Conservation (phyloP, 1,284 basidiomycete species). For the Ganoderma resinaceum region DNA sequence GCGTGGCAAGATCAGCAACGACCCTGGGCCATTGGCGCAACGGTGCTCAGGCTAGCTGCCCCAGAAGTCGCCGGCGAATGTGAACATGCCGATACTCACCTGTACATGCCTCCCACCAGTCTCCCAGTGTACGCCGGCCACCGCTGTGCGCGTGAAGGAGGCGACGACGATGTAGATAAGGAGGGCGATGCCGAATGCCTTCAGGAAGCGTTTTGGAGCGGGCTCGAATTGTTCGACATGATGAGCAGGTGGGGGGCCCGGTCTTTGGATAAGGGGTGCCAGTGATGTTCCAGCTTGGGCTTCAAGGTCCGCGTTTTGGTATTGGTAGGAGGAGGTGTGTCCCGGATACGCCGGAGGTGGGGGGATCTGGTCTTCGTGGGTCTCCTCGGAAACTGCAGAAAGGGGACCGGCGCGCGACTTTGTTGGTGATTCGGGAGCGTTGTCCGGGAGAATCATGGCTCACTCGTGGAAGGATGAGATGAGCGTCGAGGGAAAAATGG, state of each 20-base stretch:
- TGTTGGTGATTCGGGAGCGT: constrained; percentile 33
- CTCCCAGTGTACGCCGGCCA: constrained; percentile 19
- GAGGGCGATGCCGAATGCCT: constrained; percentile 37
- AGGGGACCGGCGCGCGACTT: constrained; percentile 28
- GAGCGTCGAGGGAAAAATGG: not conserved
- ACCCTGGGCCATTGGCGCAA: not conserved
- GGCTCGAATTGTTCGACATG: constrained; percentile 24
- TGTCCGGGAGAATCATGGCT: constrained; percentile 41
- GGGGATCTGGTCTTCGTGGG: constrained; percentile 10
- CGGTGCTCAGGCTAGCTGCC: too few species aligned
- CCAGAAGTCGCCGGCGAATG: not conserved
- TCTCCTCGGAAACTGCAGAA: constrained; percentile 14
- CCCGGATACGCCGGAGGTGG: constrained; percentile 36
- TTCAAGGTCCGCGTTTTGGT: constrained; percentile 15
- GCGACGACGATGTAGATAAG: constrained; percentile 36
- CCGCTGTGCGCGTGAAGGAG: constrained; percentile 30
- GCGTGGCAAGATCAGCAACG: not conserved
- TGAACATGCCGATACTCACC: constrained; percentile 5
- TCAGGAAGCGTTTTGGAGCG: constrained; percentile 36
- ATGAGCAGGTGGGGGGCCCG: not conserved
- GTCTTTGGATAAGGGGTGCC: constrained; percentile 12
- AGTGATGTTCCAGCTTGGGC: constrained; percentile 14
- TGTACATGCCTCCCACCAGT: constrained; percentile 5
- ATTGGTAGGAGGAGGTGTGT: not conserved
- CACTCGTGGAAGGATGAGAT: not conserved